Evolutionary conservation across 1,284 basidiomycete species (phyloP), one percentile per base, ranked within the genome.

Genomic region (Heliocybe sulcata): DNA sequence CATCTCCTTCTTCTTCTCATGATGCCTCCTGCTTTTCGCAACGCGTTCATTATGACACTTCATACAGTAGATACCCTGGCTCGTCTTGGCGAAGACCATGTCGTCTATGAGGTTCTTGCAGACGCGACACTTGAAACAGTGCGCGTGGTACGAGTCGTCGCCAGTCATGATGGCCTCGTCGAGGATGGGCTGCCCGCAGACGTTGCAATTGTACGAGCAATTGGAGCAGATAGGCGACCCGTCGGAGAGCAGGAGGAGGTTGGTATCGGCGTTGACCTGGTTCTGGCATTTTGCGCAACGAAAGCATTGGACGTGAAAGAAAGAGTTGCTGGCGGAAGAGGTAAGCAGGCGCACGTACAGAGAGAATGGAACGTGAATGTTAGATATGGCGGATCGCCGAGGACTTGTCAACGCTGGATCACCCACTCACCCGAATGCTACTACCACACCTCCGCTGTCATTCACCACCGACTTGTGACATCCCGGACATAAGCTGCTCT

Each of bases 111-210:
- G 83, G 66, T 90, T 88, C 67, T 87, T 85, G 76, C 96, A 99
- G 35, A 94, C 90, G 63, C 94, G 90, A 74, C 96, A 99, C 62
- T 94, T 95, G 79, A 99, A 99, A 75, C 96, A 99, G 63, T 95
- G 90, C 2, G 96, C 95, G 69, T 99, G 96, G 65, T 98, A 99
- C 0, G 94, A 94, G 69, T 98, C 96, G 71, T 99, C 94, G 55
- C 96, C 94, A 12, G 96, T 96, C 90, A 98, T 97, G 72, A 98
- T 98, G 16, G 95, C 95, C 68, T 98, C 94, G 72, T 98, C 94
- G 54, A 94, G 87, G 63, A 98, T 97, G 42, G 92, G 91, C 53
- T 85, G 82, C 52, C 86, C 85, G 74, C 94, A 98, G 56, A 96
- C 87, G 67, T 89, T 94, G 77, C 94, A 98, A 65, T 85, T 91